Evolutionary conservation across 345 rosid genomes (phyloP), one percentile per base, ranked within the genome.

Genomic region (Syzygium oleosum): DNA sequence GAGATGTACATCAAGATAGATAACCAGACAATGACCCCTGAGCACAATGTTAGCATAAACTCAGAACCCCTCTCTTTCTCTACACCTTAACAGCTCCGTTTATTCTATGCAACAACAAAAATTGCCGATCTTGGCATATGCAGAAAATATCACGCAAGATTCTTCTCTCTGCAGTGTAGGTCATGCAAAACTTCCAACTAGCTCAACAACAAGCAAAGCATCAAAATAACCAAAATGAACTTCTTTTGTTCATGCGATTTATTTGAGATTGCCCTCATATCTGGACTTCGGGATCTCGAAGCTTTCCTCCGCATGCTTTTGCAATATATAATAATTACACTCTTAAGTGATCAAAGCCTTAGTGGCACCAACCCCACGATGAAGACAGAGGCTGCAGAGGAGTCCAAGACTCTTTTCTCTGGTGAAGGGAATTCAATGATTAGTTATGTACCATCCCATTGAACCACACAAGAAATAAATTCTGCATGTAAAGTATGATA

Each of bases 21-120:
- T 34, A 68, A 34, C 80, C 13, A 1, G 80, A 9, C 7, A 68
- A 68, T 41, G 80, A 34, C 49, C 49, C 80, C 46, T 17, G 46
- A 73, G 49, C 49, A 73, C 80, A 34, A 34, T 19, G 63, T 56
- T 49, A 15, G 85, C 77, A 85, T 58, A 15, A 56, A 43, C 29
- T 38, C 10, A 34, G 61, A 85, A 85, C 29, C 63, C 14, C 80
- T 73, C 80, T 34, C 46, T 73, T 19, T 68, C 86, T 85, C 86
- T 85, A 85, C 77, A 79, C 85, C 87, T 84, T 86, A 87, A 89
- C 92, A 89, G 84, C 51, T 52, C 51, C 52, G 80, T 88, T 91
- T 89, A 86, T 92, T 85, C 88, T 80, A 88, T 84, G 88, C 34
- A 89, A 73, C 88, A 77, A 14, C 68, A 87, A 59, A 84, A 89